Percentiles rank a stretch among this genome's conserved stretches.
Conservation (phyloP, 1,139 yeast genomes). For the Candida neerlandica region DNA sequence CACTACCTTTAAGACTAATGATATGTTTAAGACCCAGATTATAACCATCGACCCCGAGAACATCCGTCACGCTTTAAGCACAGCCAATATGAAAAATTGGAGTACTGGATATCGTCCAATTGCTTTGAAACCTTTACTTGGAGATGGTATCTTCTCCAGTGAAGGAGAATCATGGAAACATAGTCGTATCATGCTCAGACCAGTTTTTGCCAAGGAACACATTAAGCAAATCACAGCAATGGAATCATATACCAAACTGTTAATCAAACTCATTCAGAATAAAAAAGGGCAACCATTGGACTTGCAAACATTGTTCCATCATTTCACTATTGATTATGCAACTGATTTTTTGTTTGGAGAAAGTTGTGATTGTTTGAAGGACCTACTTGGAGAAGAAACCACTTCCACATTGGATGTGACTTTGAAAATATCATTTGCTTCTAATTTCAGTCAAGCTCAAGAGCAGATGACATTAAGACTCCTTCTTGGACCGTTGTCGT, state of each 20-base stretch:
- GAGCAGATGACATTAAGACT: slow-evolving; percentile 27
- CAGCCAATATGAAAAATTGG: no score
- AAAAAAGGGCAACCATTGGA: slow-evolving; percentile 28
- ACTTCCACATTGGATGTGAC: slow-evolving; percentile 5
- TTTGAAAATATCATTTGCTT: slow-evolving; percentile 16
- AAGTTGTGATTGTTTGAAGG: slow-evolving; percentile 32
- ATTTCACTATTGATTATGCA: slow-evolving; percentile 40
- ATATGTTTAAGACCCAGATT: no score
- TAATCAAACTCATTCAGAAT: slow-evolving; percentile 31
- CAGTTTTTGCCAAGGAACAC: slow-evolving; percentile 55
- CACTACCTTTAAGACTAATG: no score
- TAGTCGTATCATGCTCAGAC: slow-evolving; percentile 53
- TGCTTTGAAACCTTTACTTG: slow-evolving; percentile 44
- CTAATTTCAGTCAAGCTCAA: slow-evolving; percentile 22
- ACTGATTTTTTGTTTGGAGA: slow-evolving; percentile 44
- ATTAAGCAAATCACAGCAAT: slow-evolving; percentile 47
- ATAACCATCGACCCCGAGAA: no score
- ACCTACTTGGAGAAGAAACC: slow-evolving; percentile 17
- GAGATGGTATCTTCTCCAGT: slow-evolving; percentile 56
- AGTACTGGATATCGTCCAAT: background rate
- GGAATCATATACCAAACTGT: slow-evolving; percentile 41
- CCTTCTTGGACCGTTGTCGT: slow-evolving; percentile 28
- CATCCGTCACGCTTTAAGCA: no score
- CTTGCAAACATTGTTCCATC: slow-evolving; percentile 34
- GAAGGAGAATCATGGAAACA: slow-evolving; percentile 58